phyloP scores from a whole-genome alignment of 1,284 basidiomycete species.

The Ganoderma meredithae region DNA sequence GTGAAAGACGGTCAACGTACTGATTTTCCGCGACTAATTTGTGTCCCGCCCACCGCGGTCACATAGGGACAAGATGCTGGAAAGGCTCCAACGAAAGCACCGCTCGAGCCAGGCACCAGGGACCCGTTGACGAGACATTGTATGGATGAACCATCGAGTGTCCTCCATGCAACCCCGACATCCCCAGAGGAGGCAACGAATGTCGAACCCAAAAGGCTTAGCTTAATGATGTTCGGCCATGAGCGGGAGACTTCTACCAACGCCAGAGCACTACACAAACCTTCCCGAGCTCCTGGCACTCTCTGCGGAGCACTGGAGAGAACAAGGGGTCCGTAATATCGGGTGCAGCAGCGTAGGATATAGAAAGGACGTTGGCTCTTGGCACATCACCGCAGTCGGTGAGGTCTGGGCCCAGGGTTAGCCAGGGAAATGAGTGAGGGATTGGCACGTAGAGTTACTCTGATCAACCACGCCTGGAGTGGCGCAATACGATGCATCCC shows the following conservation, averaged over 20 bases:
- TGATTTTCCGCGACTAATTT: slow-evolving; percentile 58
- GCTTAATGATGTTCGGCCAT: slow-evolving; percentile 32
- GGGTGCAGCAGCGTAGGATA: slow-evolving; percentile 47
- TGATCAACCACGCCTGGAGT: slow-evolving; percentile 40
- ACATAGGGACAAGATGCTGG: slow-evolving; percentile 58
- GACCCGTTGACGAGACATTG: slow-evolving; percentile 34
- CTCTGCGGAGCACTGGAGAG: slow-evolving; percentile 35
- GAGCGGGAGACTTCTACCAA: not conserved
- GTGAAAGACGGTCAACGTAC: slow-evolving; percentile 24
- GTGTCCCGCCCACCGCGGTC: slow-evolving; percentile 64
- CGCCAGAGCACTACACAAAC: slow-evolving; percentile 30
- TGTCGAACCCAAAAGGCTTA: slow-evolving; percentile 28
- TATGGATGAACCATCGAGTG: slow-evolving; percentile 46
- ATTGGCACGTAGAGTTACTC: slow-evolving; percentile 49
- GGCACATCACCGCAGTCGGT: slow-evolving; percentile 46
- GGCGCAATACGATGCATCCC: slow-evolving; percentile 13
- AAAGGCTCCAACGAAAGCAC: slow-evolving; percentile 32
- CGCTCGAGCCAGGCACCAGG: not conserved
- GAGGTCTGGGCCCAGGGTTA: slow-evolving; percentile 42
- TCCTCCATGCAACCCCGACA: slow-evolving; percentile 23
- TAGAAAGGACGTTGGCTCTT: slow-evolving; percentile 46
- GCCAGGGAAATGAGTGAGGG: not conserved
- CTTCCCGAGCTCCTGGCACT: slow-evolving; percentile 50
- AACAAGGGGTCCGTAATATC: slow-evolving; percentile 40
- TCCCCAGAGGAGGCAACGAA: slow-evolving; percentile 32